Conservation (phyloP, 192 early-diverging fungal genomes). For the Lobulomyces angularis region DNA sequence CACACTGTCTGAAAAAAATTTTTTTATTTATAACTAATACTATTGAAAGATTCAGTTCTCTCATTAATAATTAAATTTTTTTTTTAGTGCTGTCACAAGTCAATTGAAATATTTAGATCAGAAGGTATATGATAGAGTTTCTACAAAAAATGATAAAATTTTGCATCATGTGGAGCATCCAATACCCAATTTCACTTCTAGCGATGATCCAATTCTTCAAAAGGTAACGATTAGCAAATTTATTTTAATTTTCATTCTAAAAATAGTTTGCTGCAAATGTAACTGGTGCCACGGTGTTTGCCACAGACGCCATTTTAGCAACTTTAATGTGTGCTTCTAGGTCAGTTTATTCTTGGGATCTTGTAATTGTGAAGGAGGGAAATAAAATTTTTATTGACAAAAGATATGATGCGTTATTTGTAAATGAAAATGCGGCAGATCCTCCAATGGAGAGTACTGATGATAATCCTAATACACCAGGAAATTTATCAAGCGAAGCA, state of each 20-base stretch:
- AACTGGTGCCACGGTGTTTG: conserved; percentile 56
- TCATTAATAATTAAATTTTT: not conserved
- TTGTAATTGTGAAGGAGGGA: conserved; percentile 76
- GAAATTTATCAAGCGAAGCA: conserved; percentile 73
- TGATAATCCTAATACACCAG: conserved; percentile 69
- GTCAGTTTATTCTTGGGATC: conserved; percentile 90
- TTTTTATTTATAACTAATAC: not conserved
- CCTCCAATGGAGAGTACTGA: conserved; percentile 77
- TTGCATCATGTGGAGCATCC: conserved; percentile 54
- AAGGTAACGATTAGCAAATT: conserved; percentile 12
- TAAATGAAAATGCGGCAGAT: conserved; percentile 91
- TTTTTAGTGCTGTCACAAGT: conserved; percentile 58
- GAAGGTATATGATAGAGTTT: conserved; percentile 74
- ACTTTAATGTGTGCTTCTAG: conserved; percentile 85
- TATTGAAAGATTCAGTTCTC: not conserved
- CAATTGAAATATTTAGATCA: conserved; percentile 61
- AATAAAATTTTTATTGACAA: conserved; percentile 81
- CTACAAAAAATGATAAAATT: conserved; percentile 62
- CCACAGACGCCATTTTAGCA: conserved; percentile 80
- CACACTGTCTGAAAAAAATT: conserved; percentile 28
- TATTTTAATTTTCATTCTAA: conserved; percentile 15
- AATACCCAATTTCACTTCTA: conserved; percentile 65
- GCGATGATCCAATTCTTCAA: conserved; percentile 76
- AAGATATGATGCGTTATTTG: conserved; percentile 68
- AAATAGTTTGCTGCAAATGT: conserved; percentile 13